Evolutionary conservation across 768 basidiomycete species (phyloP), one percentile per base, ranked within the genome.

Genomic region (Antrodiella citrinella): DNA sequence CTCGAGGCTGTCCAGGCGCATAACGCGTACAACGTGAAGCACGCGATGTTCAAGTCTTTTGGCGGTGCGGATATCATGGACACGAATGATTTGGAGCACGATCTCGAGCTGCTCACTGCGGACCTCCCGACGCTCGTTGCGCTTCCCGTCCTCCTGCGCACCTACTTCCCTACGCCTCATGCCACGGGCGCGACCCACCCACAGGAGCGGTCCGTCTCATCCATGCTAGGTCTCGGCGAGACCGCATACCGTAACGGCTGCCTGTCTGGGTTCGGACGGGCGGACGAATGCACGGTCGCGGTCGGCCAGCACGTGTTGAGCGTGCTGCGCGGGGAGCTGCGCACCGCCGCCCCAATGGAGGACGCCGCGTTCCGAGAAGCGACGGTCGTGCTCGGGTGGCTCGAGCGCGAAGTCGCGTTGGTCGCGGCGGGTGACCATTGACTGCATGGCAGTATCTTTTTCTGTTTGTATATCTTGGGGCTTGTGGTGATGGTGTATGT

Each of bases 121-220:
- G 80, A 84, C 25, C 67, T 90, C 4, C 86, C 89, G 0, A 79
- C 81, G n/a, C 71, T 91, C 54, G 77, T 91, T 45, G 82, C 82
- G 4, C 72, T 91, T 9, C 83, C 86, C 2, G 70, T 86, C 40
- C 66, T 91, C 25, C 65, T 90, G 11, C 77, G 76, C 55, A 62
- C 71, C 11, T 74, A 71, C 57, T n/a, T n/a, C n/a, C n/a, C n/a
- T n/a, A n/a, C n/a, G n/a, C n/a, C n/a, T n/a, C n/a, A n/a, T n/a
- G n/a, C n/a, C n/a, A n/a, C n/a, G n/a, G n/a, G n/a, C n/a, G n/a
- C n/a, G 10, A 66, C 68, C 20, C 59, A 59, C 23, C 59, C 65
- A 4, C 58, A 61, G 15, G 64, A 62, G 23, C 63, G 66, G 4
- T 72, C 73, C 2, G 74, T 89, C 44, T 65, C 82, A 10, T 58